Base-by-base conservation (phyloP, 2,329 filamentous ascomycete species). In the Aspergillus ruber region DNA sequence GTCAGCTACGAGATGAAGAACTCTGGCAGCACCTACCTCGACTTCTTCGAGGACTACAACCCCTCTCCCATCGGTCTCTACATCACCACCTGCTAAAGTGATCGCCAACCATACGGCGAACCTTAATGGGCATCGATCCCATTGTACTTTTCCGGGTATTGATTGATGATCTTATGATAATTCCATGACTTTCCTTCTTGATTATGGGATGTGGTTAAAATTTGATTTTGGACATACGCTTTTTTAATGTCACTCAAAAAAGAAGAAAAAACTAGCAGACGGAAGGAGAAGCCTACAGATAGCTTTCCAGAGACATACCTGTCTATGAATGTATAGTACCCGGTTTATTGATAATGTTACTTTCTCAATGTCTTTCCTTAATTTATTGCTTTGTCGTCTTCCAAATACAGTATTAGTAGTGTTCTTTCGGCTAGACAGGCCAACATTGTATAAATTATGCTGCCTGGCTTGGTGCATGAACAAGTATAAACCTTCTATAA, bases 1-100 rank as follows among this genome's bases (percentile, higher is more conserved):
- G 63, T 84, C 15, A 68, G 66, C 2, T 79, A 76, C 55, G 69
- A 79, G 68, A 72, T 85, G 56, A 73, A 67, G 42, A 69, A 72
- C 40, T 67, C 67, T 5, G 77, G 75, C 2, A 68, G 68, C 52
- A 80, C 80, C 35, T 60, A 70, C 42, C 63, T 86, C 35, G 66
- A 76, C 47, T 86, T 77, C 65, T 84, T 85, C 69, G 75, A 87
- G 67, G 81, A 86, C 60, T 83, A 71, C 55, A 83, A 83, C 57
- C 73, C 72, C 8, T 64, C 68, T 51, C 70, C 75, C 42, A 57
- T 73, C 42, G 70, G 70, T 49, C 59, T 73, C 35, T 73, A 59
- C 55, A 65, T 73, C 48, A 72, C 69, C n/a, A 62, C 61, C 44
- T 72, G 68, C 54, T 71, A 63, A 62, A 53, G 38, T 23, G 36